phyloP scores from a whole-genome alignment of 805 yeast species.

The Wickerhamomyces sydowiorum region DNA sequence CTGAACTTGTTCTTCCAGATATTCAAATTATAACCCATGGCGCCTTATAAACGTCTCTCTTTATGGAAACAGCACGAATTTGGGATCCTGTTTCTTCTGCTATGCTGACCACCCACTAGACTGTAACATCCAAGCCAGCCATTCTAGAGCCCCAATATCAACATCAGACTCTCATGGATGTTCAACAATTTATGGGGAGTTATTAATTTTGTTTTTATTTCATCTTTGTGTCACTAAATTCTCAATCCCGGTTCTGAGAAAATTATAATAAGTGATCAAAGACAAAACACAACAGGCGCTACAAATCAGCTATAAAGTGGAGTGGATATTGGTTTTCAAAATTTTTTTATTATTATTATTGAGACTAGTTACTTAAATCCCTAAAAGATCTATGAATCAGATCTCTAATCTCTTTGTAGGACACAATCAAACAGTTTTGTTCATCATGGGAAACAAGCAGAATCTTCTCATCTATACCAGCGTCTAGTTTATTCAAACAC shows the following conservation, averaged over 20 bases:
- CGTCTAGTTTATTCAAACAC: constrained; percentile 84
- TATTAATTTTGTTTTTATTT: no score
- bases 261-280: no score
- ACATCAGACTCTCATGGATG: no score
- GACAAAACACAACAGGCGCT: no score
- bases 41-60: background rate
- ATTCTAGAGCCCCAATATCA: no score
- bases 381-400: constrained; percentile 66
- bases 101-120: no score
- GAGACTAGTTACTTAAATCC: constrained; percentile 24
- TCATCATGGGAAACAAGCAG: constrained; percentile 81
- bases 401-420: constrained; percentile 77
- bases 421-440: constrained; percentile 75
- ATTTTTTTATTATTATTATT: background rate
- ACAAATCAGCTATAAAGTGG: no score
- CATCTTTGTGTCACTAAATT: background rate
- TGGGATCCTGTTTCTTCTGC: no score
- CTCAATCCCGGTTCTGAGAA: no score
- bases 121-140: no score
- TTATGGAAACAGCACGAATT: no score
- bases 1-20: constrained; percentile 28
- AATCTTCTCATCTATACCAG: constrained; percentile 81
- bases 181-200: no score
- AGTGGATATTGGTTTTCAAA: background rate
- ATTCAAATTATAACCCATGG: constrained; percentile 13